These are phyloP conservation scores for Xylaria sp. DNA, from an alignment of 2,329 filamentous ascomycete genomes.

Conservation along the genomic window DNA sequence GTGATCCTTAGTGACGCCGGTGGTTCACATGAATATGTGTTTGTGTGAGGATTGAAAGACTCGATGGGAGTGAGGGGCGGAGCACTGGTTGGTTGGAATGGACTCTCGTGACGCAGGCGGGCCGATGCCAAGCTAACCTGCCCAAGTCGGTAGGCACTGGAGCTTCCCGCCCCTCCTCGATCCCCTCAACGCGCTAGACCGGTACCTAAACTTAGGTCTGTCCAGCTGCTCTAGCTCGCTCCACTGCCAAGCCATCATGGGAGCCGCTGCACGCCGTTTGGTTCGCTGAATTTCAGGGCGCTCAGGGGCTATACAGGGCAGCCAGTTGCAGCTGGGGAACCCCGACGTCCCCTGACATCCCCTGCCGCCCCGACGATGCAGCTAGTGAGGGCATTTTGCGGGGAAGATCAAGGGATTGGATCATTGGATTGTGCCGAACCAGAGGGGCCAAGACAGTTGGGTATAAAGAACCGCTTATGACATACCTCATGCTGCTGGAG, in stretches of 20 bases:
- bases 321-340: slow-evolving; percentile 5
- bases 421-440: neutral
- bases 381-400: slow-evolving; percentile 11
- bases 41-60: neutral
- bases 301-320: slow-evolving; percentile 17
- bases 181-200: neutral
- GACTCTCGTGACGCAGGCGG: slow-evolving; percentile 8
- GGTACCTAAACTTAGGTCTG: neutral
- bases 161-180: neutral
- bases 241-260: slow-evolving; percentile 17
- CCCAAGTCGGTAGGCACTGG: neutral
- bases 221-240: neutral
- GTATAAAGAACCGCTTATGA: neutral
- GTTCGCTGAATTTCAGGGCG: slow-evolving; percentile 18
- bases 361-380: slow-evolving; percentile 1
- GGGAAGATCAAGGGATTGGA: neutral
- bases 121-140: slow-evolving; percentile 1
- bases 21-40: neutral
- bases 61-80: neutral
- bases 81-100: neutral
- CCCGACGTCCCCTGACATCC: slow-evolving; percentile 1
- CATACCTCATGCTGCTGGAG: slow-evolving; percentile 10
- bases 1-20: neutral
- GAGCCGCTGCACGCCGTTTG: neutral
- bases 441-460: no score